Evolutionary conservation across 1,284 basidiomycete species (phyloP).

Genomic region (Tylopilus sp.): DNA sequence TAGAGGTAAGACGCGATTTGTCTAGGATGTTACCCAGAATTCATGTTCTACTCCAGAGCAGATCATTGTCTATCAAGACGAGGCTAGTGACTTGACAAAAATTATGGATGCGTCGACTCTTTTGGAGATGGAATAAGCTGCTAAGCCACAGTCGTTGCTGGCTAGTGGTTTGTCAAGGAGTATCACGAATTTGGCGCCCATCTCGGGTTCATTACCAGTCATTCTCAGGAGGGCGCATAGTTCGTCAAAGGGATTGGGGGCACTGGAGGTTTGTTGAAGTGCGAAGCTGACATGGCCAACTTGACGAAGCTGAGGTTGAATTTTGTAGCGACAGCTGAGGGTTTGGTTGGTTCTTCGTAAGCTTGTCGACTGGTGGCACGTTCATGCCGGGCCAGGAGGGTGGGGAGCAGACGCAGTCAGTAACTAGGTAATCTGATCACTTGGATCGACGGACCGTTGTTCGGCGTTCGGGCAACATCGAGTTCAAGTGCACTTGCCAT

Average conservation of each 20-base stretch:
- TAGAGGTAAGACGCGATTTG: constrained; percentile 67
- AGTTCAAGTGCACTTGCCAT: constrained; percentile 10
- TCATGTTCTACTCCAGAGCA: constrained; percentile 70
- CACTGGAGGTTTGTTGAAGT: constrained; percentile 94
- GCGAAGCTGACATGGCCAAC: constrained; percentile 95
- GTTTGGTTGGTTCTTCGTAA: constrained; percentile 84
- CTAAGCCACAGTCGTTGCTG: constrained; percentile 86
- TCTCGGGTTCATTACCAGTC: constrained; percentile 91
- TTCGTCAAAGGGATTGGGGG: constrained; percentile 99
- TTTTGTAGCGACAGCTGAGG: constrained; percentile 89
- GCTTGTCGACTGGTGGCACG: constrained; percentile 67
- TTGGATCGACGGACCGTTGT: constrained; percentile 12
- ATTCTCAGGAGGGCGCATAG: constrained; percentile 97
- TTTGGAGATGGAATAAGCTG: constrained; percentile 92
- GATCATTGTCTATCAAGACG: constrained; percentile 84
- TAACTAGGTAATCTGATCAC: constrained; percentile 9
- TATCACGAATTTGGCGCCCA: constrained; percentile 98
- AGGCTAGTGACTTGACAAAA: constrained; percentile 93
- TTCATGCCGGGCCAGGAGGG: constrained; percentile 67
- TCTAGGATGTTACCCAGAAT: neutral
- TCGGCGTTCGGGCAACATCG: constrained; percentile 16
- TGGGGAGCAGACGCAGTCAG: constrained; percentile 37
- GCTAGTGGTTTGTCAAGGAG: constrained; percentile 99
- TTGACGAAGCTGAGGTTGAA: constrained; percentile 67
- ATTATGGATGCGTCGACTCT: constrained; percentile 97